A percentile compares a stretch with the other conserved stretches of the same genome.
phyloP scores from a whole-genome alignment of 208 protist genomes.

The Crithidia brevicula region DNA sequence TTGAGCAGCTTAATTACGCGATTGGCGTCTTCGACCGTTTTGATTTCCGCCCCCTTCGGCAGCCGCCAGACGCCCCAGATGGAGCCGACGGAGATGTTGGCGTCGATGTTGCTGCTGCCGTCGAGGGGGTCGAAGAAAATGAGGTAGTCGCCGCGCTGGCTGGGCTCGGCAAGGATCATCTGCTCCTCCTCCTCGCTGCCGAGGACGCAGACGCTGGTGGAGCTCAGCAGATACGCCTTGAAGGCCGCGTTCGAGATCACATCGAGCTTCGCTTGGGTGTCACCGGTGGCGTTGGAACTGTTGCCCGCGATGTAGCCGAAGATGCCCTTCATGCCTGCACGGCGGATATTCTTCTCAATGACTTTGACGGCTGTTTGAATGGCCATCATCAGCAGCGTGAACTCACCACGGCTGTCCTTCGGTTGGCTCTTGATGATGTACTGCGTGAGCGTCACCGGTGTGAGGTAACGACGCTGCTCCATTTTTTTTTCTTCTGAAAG shows the following conservation, averaged over 20 bases:
- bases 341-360: conserved; percentile 86
- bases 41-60: conserved; percentile 77
- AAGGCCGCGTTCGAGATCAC: conserved; percentile 89
- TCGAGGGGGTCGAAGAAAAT: conserved; percentile 97
- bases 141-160: conserved; percentile 86
- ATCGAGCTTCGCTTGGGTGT: conserved; percentile 87
- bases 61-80: conserved; percentile 92
- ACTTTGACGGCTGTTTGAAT: conserved; percentile 90
- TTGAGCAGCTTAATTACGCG: conserved; percentile 60
- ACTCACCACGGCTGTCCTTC: conserved; percentile 72
- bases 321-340: conserved; percentile 82
- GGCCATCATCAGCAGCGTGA: conserved; percentile 92
- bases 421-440: conserved; percentile 88
- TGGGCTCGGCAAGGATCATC: conserved; percentile 66
- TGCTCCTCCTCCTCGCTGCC: conserved; percentile 89
- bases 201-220: conserved; percentile 66
- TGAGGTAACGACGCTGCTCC: conserved; percentile 18
- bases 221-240: conserved; percentile 84
- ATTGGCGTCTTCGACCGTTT: conserved; percentile 82
- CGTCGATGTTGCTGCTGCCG: conserved; percentile 97
- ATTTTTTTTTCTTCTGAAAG: conserved; percentile 18
- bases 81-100: conserved; percentile 96
- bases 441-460: conserved; percentile 80
- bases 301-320: conserved; percentile 74
- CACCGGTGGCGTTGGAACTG: conserved; percentile 73